phyloP scores from a whole-genome alignment of 2,329 filamentous ascomycete species.

The Sporothrix euskadiensis region DNA sequence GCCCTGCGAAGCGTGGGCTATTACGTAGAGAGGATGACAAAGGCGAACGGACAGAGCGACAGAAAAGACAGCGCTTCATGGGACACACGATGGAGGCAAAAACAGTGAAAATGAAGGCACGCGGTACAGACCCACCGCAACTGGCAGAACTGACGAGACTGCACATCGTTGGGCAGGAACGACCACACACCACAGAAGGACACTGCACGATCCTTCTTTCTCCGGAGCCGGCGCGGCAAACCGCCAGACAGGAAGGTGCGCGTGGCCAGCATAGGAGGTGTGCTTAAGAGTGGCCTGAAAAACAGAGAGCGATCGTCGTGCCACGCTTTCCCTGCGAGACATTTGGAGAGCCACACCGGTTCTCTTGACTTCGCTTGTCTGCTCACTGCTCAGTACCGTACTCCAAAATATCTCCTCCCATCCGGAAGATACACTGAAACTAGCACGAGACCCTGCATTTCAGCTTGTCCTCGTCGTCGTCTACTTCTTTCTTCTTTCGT shows the following conservation, averaged over 20 bases:
- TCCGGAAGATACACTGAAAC: neutral
- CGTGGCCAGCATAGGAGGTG: neutral
- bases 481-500: neutral
- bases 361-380: neutral
- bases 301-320: neutral
- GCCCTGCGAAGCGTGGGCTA: neutral
- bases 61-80: neutral
- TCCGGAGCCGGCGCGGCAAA: slow-evolving; percentile 10
- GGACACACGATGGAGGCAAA: slow-evolving; percentile 1
- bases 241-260: neutral
- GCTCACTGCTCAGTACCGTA: neutral
- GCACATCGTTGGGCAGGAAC: slow-evolving; percentile 9
- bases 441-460: slow-evolving; percentile 8
- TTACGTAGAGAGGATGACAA: neutral
- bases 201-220: neutral
- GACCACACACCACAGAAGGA: neutral
- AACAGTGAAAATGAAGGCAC: neutral
- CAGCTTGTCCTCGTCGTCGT: neutral
- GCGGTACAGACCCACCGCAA: slow-evolving; percentile 5
- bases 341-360: neutral
- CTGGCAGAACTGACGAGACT: neutral
- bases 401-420: neutral
- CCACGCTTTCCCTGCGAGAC: slow-evolving; percentile 1
- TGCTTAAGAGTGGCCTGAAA: too few species aligned
- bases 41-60: neutral